Percentiles rank a stretch among this genome's conserved stretches.
Conservation (phyloP, 2,329 filamentous ascomycete genomes). For the Penicillium olsonii region DNA sequence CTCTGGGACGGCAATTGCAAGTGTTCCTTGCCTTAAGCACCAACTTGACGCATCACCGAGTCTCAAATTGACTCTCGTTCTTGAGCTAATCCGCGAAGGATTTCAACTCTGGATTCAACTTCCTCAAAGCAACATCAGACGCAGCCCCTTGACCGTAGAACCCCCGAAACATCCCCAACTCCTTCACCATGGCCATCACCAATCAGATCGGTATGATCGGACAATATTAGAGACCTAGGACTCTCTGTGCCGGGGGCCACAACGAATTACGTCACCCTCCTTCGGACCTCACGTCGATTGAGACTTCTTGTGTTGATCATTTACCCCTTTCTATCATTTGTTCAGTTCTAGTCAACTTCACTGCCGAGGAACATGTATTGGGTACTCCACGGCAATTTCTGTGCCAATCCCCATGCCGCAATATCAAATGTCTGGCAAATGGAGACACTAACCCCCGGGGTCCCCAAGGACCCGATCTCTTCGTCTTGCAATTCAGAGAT, state of each 20-base stretch:
- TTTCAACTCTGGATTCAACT: conserved; percentile 48
- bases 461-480: conserved; percentile 3
- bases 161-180: conserved; percentile 56
- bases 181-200: conserved; percentile 46
- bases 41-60: background rate
- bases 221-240: no score
- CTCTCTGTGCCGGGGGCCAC: no score
- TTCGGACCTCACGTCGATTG: no score
- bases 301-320: no score
- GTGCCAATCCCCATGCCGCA: no score
- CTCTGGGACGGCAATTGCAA: background rate
- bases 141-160: conserved; percentile 51
- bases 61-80: conserved; percentile 47
- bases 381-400: no score
- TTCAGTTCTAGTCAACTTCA: no score
- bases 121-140: conserved; percentile 49
- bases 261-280: no score
- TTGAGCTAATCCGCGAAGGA: conserved; percentile 52
- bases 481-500: no score
- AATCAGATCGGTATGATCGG: conserved; percentile 41
- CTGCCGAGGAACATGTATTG: no score
- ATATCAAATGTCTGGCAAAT: background rate
- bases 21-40: no score
- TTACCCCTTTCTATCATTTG: no score
- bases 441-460: conserved; percentile 8